Percentiles rank a stretch among this genome's conserved stretches.
Conservation (phyloP, 352 stramenopile genomes). For the Globisporangium rhizosaccharum region DNA sequence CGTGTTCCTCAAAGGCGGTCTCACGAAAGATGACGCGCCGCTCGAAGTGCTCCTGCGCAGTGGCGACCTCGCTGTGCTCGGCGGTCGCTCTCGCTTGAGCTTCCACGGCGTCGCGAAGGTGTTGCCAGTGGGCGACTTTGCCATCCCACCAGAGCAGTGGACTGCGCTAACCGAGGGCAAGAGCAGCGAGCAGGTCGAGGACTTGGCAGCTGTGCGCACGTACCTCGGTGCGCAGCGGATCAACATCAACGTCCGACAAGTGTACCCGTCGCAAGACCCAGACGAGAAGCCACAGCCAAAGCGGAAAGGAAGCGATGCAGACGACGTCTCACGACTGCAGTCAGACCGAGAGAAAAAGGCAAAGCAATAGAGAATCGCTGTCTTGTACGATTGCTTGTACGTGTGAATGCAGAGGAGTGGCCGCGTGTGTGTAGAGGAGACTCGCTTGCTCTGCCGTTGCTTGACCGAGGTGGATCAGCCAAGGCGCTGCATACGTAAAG, state of each 20-base stretch:
- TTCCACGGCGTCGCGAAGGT: conserved; percentile 68
- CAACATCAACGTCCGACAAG: conserved; percentile 81
- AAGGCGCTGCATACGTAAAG: background rate
- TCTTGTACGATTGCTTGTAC: too few relatives aligned
- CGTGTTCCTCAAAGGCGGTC: conserved; percentile 73
- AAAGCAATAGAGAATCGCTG: background rate
- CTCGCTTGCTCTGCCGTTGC: too few relatives aligned
- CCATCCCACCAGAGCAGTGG: conserved; percentile 20
- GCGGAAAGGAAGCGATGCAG: background rate
- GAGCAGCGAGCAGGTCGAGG: conserved; percentile 15
- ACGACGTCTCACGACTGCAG: background rate
- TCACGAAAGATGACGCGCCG: conserved; percentile 53
- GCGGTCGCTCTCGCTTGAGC: conserved; percentile 53
- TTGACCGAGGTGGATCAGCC: too few relatives aligned
- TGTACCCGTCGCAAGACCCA: conserved; percentile 32
- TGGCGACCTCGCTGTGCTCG: conserved; percentile 64
- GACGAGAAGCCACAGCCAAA: background rate
- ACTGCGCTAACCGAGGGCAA: conserved; percentile 13
- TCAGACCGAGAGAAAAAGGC: background rate
- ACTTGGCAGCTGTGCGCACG: conserved; percentile 33
- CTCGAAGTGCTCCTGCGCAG: conserved; percentile 61
- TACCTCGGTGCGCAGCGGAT: conserved; percentile 63
- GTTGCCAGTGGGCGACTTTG: conserved; percentile 35
- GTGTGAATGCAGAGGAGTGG: background rate
- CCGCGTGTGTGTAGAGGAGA: too few relatives aligned